phyloP scores from a whole-genome alignment of 768 basidiomycete genomes.

The Vararia minispora region DNA sequence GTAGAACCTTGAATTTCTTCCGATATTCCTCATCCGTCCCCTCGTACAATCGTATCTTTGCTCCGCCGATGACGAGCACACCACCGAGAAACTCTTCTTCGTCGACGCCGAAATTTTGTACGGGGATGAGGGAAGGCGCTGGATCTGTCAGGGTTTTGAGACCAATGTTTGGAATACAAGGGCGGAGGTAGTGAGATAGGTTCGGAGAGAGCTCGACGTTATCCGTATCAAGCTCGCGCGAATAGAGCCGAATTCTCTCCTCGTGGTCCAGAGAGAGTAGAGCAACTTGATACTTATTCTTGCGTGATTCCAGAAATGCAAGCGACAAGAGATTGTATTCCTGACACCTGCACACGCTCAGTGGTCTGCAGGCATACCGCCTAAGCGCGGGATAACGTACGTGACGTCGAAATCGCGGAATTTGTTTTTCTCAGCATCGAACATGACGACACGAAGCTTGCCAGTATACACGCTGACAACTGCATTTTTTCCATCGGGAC shows the following conservation, averaged over 20 bases:
- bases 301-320: slow-evolving; percentile 40
- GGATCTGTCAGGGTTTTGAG: slow-evolving; percentile 22
- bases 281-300: slow-evolving; percentile 41
- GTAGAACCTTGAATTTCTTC: slow-evolving; percentile 41
- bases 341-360: slow-evolving; percentile 32
- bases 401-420: slow-evolving; percentile 51
- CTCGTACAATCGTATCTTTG: slow-evolving; percentile 52
- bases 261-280: slow-evolving; percentile 60
- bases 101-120: slow-evolving; percentile 26
- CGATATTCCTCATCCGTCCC: slow-evolving; percentile 34
- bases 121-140: slow-evolving; percentile 17
- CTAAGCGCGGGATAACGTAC: slow-evolving; percentile 29
- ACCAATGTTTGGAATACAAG: slow-evolving; percentile 42
- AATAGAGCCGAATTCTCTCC: slow-evolving; percentile 48
- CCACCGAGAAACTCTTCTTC: slow-evolving; percentile 43
- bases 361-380: background rate
- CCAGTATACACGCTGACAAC: slow-evolving; percentile 59
- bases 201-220: slow-evolving; percentile 40
- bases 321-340: slow-evolving; percentile 63
- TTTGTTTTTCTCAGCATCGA: slow-evolving; percentile 45
- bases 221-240: slow-evolving; percentile 40
- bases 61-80: slow-evolving; percentile 59
- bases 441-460: slow-evolving; percentile 51
- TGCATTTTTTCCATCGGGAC: slow-evolving; percentile 48
- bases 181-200: slow-evolving; percentile 37